Base-by-base conservation (phyloP, 371 early-diverging fungal genomes). In the Mucor racemosus region DNA sequence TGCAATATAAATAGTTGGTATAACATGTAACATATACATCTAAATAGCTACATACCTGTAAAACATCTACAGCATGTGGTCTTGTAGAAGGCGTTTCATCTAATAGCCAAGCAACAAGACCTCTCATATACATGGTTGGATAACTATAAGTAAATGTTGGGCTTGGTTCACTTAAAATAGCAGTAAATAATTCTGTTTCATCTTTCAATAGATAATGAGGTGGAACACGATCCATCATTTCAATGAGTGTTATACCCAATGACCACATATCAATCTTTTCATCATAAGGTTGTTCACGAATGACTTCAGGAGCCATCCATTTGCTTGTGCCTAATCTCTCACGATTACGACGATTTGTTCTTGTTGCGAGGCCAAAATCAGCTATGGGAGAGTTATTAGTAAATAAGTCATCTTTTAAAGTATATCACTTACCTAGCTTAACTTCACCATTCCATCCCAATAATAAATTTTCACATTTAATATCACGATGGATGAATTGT, bases 381-480 rank as follows among this genome's bases (percentile, higher is more conserved):
- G 79, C 78, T 75, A 62, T 55, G 26, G 26, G 26, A 26, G 26
- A 26, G 26, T 26, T 26, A 33, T 50, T 36, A 53, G 13, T 4
- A 40, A 40, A 14, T 26, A 26, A 26, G 3, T 1, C 3, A 26
- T 26, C 26, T 26, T 26, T 26, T 26, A 26, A 26, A 26, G 26
- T 3, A 3, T 26, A 26, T 3, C 26, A 26, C 26, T 26, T 69
- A 70, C 95, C 95, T 68, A 99, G 92, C 79, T 99, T 99, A 57
- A 99, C 86, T 76, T 96, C 93, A 44, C 95, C 97, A 65, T 97
- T 89, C 65, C 89, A 81, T 44, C 96, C 98, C 54, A 99, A 79
- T 58, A 99, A 82, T 53, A 99, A 74, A 73, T 99, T 99, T 76
- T 99, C 99, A 56, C 95, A 95, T 78, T 97, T 97, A 64, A 97